Conservation (phyloP, 192 early-diverging fungal genomes). For the Geranomyces variabilis region DNA sequence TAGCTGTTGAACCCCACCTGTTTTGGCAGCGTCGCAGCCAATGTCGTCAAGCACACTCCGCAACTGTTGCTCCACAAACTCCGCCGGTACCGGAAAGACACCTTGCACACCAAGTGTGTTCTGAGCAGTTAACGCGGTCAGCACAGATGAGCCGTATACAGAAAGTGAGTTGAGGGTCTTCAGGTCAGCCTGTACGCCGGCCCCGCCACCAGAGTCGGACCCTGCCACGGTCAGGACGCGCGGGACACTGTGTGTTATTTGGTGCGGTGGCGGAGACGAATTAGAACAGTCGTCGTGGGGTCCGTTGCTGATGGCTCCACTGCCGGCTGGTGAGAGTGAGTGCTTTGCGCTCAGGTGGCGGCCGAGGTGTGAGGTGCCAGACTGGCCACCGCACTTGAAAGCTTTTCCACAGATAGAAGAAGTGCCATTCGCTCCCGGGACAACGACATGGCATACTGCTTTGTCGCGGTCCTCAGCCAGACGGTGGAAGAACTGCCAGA, state of each 20-base stretch:
- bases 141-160: slow-evolving; percentile 73
- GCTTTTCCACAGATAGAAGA: too few relatives aligned
- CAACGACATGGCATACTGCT: too few relatives aligned
- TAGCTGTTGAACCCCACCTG: slow-evolving; percentile 48
- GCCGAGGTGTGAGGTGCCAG: too few relatives aligned
- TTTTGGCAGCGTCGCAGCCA: slow-evolving; percentile 74
- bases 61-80: slow-evolving; percentile 72
- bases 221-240: slow-evolving; percentile 59
- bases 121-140: slow-evolving; percentile 84
- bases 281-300: too few relatives aligned
- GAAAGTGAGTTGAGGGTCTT: slow-evolving; percentile 79
- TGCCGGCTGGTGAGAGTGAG: too few relatives aligned
- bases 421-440: too few relatives aligned
- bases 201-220: slow-evolving; percentile 60
- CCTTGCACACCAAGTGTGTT: slow-evolving; percentile 82
- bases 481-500: too few relatives aligned
- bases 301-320: too few relatives aligned
- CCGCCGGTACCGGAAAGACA: slow-evolving; percentile 59
- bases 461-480: too few relatives aligned
- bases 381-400: too few relatives aligned
- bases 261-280: too few relatives aligned
- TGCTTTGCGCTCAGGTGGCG: too few relatives aligned
- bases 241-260: neutral
- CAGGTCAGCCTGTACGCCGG: slow-evolving; percentile 86
- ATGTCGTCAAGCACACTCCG: slow-evolving; percentile 76